These are phyloP conservation scores for Phylloporus rhodoxanthus DNA, from an alignment of 768 basidiomycete species.

Conservation along the genomic window DNA sequence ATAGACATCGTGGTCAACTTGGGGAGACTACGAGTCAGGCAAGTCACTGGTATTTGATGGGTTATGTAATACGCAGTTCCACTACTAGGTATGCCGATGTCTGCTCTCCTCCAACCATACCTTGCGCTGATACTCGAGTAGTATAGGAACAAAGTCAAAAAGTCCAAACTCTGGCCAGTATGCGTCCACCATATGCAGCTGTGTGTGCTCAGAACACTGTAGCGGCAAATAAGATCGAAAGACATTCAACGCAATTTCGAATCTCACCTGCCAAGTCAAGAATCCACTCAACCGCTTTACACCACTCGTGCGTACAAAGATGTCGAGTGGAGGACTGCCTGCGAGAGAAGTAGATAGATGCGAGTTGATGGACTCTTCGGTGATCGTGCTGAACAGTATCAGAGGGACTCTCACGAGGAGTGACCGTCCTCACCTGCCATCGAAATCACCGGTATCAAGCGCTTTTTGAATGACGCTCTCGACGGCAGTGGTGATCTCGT, in stretches of 20 bases:
- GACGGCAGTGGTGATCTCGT: constrained; percentile 86
- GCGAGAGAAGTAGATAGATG: constrained; percentile 60
- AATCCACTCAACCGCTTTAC: constrained; percentile 65
- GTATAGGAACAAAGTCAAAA: constrained; percentile 77
- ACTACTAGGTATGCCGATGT: background rate
- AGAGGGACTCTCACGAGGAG: background rate
- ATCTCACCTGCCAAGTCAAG: constrained; percentile 87
- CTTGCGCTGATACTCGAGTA: constrained; percentile 84
- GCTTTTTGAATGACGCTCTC: constrained; percentile 29
- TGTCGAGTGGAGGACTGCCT: constrained; percentile 77
- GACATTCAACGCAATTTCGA: background rate
- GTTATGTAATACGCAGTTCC: constrained; percentile 17
- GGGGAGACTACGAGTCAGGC: background rate
- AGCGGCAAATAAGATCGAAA: background rate
- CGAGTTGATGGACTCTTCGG: constrained; percentile 60
- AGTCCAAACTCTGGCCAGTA: constrained; percentile 96
- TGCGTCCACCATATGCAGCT: constrained; percentile 75
- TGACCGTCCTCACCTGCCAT: constrained; percentile 19
- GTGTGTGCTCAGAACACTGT: constrained; percentile 77
- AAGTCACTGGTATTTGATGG: background rate
- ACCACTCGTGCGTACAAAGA: constrained; percentile 87
- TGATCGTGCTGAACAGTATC: constrained; percentile 39
- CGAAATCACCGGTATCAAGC: constrained; percentile 27
- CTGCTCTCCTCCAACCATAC: constrained; percentile 38
- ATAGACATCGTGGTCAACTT: constrained; percentile 45